Conservation (phyloP, 768 basidiomycete genomes). For the Neoboletus subvelutipes region DNA sequence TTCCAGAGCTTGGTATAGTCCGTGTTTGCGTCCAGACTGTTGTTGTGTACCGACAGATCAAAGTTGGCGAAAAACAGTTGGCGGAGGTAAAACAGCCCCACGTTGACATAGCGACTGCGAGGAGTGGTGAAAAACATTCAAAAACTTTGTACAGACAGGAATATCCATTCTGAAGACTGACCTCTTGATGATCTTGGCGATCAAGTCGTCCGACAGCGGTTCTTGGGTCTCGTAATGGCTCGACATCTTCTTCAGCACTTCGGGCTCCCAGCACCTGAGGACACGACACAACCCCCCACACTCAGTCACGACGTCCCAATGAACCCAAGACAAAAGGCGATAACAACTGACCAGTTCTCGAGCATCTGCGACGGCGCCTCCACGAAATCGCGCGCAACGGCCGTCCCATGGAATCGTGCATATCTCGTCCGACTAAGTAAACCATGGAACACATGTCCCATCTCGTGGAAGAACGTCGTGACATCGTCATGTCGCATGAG, state of each 20-base stretch:
- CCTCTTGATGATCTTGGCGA: constrained; percentile 81
- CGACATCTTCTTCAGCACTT: constrained; percentile 74
- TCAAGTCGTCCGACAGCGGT: constrained; percentile 63
- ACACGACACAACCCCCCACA: neutral
- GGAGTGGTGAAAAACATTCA: neutral
- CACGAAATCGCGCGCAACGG: constrained; percentile 78
- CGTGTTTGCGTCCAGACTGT: constrained; percentile 46
- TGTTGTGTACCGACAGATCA: constrained; percentile 26
- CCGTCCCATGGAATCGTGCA: constrained; percentile 79
- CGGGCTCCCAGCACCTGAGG: constrained; percentile 75
- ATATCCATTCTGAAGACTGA: constrained; percentile 22
- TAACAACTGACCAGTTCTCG: constrained; percentile 69
- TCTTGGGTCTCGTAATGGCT: constrained; percentile 75
- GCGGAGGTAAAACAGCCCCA: constrained; percentile 66
- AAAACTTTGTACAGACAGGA: neutral
- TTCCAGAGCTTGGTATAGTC: constrained; percentile 86
- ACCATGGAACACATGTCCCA: constrained; percentile 75
- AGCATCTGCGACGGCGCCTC: constrained; percentile 93
- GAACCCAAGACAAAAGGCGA: neutral
- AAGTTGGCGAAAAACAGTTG: constrained; percentile 73
- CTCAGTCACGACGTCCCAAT: neutral
- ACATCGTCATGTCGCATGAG: constrained; percentile 87
- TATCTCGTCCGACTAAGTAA: constrained; percentile 70
- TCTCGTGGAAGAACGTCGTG: constrained; percentile 91
- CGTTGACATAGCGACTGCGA: constrained; percentile 69